Percentiles rank a stretch among this genome's conserved stretches.
These are phyloP conservation scores for Pistacia vera DNA, from an alignment of 345 rosid species.

Conservation along the genomic window DNA sequence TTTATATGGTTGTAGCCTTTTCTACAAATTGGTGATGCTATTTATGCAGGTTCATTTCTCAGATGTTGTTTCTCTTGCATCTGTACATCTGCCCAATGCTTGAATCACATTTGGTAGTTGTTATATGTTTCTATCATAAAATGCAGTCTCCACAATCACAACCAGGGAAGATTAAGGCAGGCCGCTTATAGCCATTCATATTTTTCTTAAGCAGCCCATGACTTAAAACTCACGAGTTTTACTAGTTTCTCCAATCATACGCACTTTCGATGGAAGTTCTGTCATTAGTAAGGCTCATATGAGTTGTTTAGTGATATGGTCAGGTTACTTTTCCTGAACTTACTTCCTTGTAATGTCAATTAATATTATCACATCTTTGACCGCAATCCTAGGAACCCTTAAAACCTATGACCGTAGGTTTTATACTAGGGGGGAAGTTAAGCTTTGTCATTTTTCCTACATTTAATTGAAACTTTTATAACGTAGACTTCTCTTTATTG, in stretches of 20 bases:
- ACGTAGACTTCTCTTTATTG: not conserved
- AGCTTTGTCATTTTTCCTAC: not conserved
- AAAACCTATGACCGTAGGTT: not conserved
- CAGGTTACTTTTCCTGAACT: not conserved
- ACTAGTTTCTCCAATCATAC: not conserved
- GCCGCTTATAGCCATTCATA: not conserved
- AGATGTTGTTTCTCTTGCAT: not conserved
- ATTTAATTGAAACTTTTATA: not conserved
- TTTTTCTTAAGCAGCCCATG: not conserved
- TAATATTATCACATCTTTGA: not conserved
- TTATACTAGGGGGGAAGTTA: not conserved
- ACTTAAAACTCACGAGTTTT: not conserved
- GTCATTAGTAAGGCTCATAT: not conserved
- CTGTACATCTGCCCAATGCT: not conserved
- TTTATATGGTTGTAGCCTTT: slow-evolving; percentile 12
- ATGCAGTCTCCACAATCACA: not conserved
- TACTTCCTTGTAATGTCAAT: not conserved
- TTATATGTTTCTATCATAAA: slow-evolving; percentile 6
- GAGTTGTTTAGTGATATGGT: not conserved
- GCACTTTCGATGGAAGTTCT: slow-evolving; percentile 1
- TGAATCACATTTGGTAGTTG: not conserved
- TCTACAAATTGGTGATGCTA: not conserved
- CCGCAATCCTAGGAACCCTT: not conserved
- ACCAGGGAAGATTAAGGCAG: not conserved
- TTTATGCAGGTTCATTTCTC: not conserved